Base-by-base conservation (phyloP, 2,329 filamentous ascomycete species). In the Cercospora sp. region DNA sequence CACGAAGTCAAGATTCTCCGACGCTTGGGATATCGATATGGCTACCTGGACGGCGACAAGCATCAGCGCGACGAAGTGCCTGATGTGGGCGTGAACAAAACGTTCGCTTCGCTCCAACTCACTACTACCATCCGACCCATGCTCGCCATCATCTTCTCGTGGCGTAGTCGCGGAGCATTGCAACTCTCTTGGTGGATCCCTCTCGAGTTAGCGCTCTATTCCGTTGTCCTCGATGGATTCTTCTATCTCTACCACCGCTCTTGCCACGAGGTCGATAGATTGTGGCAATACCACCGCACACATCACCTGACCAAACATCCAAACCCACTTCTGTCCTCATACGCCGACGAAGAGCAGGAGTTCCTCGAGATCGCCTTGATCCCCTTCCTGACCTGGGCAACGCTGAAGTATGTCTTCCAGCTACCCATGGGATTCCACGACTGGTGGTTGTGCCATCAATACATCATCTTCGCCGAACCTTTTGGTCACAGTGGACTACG, bases 251-350 rank as follows among this genome's bases (percentile, higher is more conserved):
- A 82, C 66, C 80, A 82, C 68, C 78, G 81, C 3, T 55, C 76
- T 16, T 82, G 81, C 79, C 81, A 83, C 67, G 81, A 82, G 63
- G 60, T 80, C 16, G 72, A 76, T 18, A 71, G 66, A 1, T 75
- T 83, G 12, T 83, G 81, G 81, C 77, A 80, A 55, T 82, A 77
- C 67, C 81, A 83, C 73, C 79, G 81, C 60, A 83, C 80, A 0
- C 81, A 83, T 64, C 81, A 83, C 69, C 73, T 83, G 8, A 82
- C 81, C 51, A 83, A 83, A 67, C 81, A 83, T 64, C 81, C 81
- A 3, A 82, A 81, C 58, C 79, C 80, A 6, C 76, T 83, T 0
- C 73, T 83, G 1, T 78, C 80, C 0, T 74, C 80, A 3, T 83
- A 83, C 70, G 80, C 81, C 48, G 81, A 83, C 60, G 60, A 70